Conservation (phyloP, 1,284 basidiomycete species). For the Pulveroboletus sp. region DNA sequence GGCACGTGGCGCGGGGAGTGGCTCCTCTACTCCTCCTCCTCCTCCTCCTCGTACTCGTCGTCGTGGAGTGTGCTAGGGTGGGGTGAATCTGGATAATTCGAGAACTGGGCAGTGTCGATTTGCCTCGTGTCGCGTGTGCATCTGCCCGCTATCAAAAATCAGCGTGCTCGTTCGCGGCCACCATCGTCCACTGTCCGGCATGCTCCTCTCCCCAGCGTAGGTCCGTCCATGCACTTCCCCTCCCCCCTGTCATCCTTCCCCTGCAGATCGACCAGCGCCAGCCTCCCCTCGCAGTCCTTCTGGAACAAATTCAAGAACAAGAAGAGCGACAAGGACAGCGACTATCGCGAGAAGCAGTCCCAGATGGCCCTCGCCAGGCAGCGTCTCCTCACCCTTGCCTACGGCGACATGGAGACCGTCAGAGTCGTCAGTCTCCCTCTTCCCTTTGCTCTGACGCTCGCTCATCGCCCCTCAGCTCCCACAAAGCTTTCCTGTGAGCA, state of each 20-base stretch:
- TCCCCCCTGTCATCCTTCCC: slow-evolving; percentile 25
- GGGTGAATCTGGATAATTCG: slow-evolving; percentile 14
- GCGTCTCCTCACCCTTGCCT: slow-evolving; percentile 76
- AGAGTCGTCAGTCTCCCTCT: slow-evolving; percentile 52
- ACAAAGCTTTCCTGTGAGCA: slow-evolving; percentile 54
- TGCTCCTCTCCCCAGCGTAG: slow-evolving; percentile 80
- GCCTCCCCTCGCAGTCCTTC: slow-evolving; percentile 57
- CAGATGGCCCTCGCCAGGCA: slow-evolving; percentile 67
- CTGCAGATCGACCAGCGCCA: slow-evolving; percentile 62
- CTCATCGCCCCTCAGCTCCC: slow-evolving; percentile 52
- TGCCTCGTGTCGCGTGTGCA: slow-evolving; percentile 34
- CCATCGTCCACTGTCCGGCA: slow-evolving; percentile 40
- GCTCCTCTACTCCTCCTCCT: no score
- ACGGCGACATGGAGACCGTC: slow-evolving; percentile 81
- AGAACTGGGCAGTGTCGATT: slow-evolving; percentile 7
- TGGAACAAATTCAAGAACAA: slow-evolving; percentile 75
- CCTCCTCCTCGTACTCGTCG: slow-evolving; percentile 11
- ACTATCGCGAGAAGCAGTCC: slow-evolving; percentile 50
- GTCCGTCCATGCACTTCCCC: slow-evolving; percentile 39
- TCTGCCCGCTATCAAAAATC: slow-evolving; percentile 19
- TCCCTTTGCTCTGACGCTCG: slow-evolving; percentile 3
- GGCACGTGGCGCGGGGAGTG: slow-evolving; percentile 8
- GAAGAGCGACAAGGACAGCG: slow-evolving; percentile 53
- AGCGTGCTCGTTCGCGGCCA: slow-evolving; percentile 20
- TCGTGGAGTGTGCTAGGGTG: slow-evolving; percentile 6